Percentiles rank a stretch among this genome's conserved stretches.
Conservation (phyloP, 2,329 filamentous ascomycete species). For the Aspergillus sojae region DNA sequence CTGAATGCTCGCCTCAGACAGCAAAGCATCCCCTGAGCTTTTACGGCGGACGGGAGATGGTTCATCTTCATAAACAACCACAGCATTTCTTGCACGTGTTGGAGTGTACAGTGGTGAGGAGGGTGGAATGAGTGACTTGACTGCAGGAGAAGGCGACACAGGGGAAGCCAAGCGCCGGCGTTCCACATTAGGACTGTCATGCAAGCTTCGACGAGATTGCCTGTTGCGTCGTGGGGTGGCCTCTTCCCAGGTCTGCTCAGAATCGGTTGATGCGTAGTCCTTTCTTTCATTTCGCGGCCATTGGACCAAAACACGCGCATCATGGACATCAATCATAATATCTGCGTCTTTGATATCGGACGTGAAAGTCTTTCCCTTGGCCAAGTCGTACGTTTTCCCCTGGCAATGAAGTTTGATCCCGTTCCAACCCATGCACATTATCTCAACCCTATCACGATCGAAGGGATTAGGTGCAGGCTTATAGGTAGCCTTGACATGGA, state of each 20-base stretch:
- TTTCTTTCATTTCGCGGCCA: conserved; percentile 72
- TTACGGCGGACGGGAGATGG: conserved; percentile 57
- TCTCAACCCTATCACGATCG: conserved; percentile 77
- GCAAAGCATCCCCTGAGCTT: conserved; percentile 26
- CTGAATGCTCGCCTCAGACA: conserved; percentile 37
- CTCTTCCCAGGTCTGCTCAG: conserved; percentile 73
- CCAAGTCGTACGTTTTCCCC: conserved; percentile 80
- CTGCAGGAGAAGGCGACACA: conserved; percentile 69
- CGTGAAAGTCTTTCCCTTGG: conserved; percentile 85
- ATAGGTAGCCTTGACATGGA: conserved; percentile 88
- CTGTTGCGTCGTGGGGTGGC: conserved; percentile 41
- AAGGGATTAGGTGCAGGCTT: conserved; percentile 68
- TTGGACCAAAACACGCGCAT: conserved; percentile 82
- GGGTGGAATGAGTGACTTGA: conserved; percentile 47
- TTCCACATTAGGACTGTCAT: conserved; percentile 57
- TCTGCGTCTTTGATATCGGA: conserved; percentile 86
- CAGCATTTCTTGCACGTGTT: conserved; percentile 47
- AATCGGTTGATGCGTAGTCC: conserved; percentile 56
- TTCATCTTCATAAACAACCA: conserved; percentile 73
- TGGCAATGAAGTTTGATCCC: conserved; percentile 91
- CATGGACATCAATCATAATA: conserved; percentile 94
- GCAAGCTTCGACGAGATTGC: conserved; percentile 31
- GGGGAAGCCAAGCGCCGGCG: conserved; percentile 71
- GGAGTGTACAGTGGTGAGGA: conserved; percentile 48
- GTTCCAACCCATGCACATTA: conserved; percentile 94